phyloP scores from a whole-genome alignment of 2,329 filamentous ascomycete species.

The Thielaviopsis ethacetica region DNA sequence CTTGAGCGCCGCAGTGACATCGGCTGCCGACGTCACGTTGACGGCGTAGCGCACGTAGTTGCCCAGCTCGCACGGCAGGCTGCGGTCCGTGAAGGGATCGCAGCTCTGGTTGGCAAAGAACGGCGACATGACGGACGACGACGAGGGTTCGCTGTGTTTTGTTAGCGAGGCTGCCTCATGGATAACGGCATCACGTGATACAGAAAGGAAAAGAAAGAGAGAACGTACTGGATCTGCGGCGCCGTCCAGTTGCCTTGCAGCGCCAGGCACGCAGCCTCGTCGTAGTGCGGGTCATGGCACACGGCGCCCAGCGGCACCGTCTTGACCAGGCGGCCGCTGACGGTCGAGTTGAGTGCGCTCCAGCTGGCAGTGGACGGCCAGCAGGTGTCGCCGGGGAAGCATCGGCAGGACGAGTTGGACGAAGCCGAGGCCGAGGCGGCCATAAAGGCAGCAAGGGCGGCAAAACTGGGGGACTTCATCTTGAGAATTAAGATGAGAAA shows the following conservation, averaged over 20 bases:
- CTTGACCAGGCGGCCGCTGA: constrained; percentile 33
- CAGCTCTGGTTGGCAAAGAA: constrained; percentile 24
- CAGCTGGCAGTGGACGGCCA: constrained; percentile 35
- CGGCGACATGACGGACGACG: constrained; percentile 25
- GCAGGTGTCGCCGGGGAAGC: constrained; percentile 33
- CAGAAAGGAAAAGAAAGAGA: not conserved
- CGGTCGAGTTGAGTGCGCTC: constrained; percentile 32
- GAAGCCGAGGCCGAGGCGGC: not conserved
- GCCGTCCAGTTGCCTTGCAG: constrained; percentile 22
- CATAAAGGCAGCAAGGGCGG: constrained; percentile 4
- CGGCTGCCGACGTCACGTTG: constrained; percentile 17
- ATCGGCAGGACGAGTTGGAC: constrained; percentile 20
- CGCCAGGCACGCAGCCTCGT: constrained; percentile 25
- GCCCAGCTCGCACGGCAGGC: constrained; percentile 25
- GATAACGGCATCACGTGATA: too few species aligned
- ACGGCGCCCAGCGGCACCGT: constrained; percentile 34
- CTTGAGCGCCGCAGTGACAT: constrained; percentile 20
- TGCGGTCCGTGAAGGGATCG: constrained; percentile 22
- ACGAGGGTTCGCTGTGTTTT: constrained; percentile 19
- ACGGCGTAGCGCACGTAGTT: constrained; percentile 26
- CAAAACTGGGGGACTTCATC: not conserved
- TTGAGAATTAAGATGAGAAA: not conserved
- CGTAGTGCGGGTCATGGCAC: constrained; percentile 33
- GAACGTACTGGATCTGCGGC: constrained; percentile 22
- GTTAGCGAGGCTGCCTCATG: not conserved